Conservation (phyloP, 2,329 filamentous ascomycete genomes). For the Epichloe gansuensis region DNA sequence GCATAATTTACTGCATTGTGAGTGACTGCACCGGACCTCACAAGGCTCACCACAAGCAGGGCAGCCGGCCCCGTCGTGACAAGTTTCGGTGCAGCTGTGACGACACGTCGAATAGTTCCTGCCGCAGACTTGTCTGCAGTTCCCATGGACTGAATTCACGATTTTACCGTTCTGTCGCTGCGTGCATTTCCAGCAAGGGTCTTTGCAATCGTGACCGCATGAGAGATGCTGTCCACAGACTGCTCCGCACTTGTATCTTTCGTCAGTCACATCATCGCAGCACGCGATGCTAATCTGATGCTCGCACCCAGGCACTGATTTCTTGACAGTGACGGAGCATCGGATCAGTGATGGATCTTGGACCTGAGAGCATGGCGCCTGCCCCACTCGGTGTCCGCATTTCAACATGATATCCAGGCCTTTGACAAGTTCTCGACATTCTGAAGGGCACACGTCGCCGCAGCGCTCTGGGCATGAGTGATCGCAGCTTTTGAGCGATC, state of each 20-base stretch:
- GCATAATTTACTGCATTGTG: conserved; percentile 42
- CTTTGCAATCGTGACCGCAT: conserved; percentile 49
- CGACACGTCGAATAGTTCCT: conserved; percentile 39
- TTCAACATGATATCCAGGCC: not conserved
- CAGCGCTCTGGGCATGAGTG: conserved; percentile 10
- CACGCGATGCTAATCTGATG: conserved; percentile 43
- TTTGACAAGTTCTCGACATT: not conserved
- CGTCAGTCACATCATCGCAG: conserved; percentile 27
- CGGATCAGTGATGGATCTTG: conserved; percentile 33
- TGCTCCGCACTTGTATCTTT: conserved; percentile 33
- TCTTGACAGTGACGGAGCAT: conserved; percentile 36
- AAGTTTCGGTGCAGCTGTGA: conserved; percentile 39
- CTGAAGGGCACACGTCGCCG: not conserved
- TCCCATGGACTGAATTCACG: conserved; percentile 28
- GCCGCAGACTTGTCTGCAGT: conserved; percentile 37
- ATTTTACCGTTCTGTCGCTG: conserved; percentile 18
- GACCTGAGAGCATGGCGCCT: conserved; percentile 24
- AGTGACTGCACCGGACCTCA: conserved; percentile 44
- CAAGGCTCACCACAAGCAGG: conserved; percentile 36
- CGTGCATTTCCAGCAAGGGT: conserved; percentile 37
- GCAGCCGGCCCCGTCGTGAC: conserved; percentile 39
- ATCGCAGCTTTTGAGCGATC: conserved; percentile 28
- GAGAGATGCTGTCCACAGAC: conserved; percentile 31
- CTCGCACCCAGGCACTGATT: conserved; percentile 38
- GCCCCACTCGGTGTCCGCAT: not conserved